A percentile compares a stretch with the other conserved stretches of the same genome.
Conservation (phyloP, 306 rosid genomes). For the Castanopsis chinensis region DNA sequence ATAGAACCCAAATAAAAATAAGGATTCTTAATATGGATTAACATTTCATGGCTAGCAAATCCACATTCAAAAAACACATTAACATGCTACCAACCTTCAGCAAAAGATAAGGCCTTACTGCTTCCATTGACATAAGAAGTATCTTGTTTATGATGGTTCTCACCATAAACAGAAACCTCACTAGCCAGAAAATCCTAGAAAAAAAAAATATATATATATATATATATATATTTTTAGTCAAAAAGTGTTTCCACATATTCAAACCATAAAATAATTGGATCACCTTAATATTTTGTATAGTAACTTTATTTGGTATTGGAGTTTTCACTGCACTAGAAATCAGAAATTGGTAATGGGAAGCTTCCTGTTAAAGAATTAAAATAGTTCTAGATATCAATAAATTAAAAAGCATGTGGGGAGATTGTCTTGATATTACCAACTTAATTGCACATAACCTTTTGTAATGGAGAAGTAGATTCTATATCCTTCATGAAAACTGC, state of each 20-base stretch:
- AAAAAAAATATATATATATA: background rate
- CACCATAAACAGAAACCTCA: constrained; percentile 8
- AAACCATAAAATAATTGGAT: background rate
- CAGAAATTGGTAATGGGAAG: background rate
- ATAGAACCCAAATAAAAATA: background rate
- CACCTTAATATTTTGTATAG: background rate
- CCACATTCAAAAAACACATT: constrained; percentile 9
- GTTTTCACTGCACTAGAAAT: background rate
- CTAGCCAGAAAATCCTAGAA: constrained; percentile 32
- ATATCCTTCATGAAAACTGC: constrained; percentile 9
- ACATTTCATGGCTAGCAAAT: constrained; percentile 9
- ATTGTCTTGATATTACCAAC: constrained; percentile 6
- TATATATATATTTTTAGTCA: constrained; percentile 5
- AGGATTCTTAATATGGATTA: background rate
- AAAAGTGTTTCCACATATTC: background rate
- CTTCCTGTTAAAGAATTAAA: background rate
- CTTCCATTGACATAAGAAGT: constrained; percentile 16
- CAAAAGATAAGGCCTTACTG: constrained; percentile 20
- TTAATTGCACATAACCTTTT: constrained; percentile 33
- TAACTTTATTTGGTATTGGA: background rate
- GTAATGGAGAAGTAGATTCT: constrained; percentile 22
- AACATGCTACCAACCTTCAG: constrained; percentile 36
- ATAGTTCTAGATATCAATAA: background rate
- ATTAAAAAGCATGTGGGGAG: background rate
- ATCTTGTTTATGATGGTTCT: constrained; percentile 28